These are phyloP conservation scores for Sporothrix inflata DNA, from an alignment of 2,329 filamentous ascomycete genomes.

Conservation along the genomic window DNA sequence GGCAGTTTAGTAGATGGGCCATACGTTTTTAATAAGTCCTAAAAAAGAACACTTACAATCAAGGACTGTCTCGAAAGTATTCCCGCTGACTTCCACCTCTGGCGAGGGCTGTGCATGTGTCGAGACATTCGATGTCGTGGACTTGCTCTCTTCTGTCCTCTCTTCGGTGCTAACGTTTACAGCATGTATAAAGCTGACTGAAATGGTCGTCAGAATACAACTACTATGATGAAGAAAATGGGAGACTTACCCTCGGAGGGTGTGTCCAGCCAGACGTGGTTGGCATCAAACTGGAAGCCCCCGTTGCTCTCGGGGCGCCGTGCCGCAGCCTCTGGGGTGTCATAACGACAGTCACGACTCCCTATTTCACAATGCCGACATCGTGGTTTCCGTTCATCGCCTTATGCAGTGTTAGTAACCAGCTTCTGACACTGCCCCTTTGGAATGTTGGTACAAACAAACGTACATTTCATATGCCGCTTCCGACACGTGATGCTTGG, in stretches of 20 bases:
- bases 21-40: neutral
- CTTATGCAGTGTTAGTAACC: neutral
- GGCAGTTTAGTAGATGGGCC: neutral
- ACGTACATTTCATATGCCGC: constrained; percentile 19
- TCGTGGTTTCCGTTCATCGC: neutral
- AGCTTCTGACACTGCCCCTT: neutral
- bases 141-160: neutral
- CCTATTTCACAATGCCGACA: neutral
- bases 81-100: neutral
- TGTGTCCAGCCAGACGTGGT: constrained; percentile 13
- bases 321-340: neutral
- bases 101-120: neutral
- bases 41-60: neutral
- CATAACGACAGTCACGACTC: neutral
- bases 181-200: neutral
- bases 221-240: neutral
- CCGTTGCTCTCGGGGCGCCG: constrained; percentile 1
- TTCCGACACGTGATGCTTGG: constrained; percentile 6
- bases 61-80: neutral
- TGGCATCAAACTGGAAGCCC: constrained; percentile 14
- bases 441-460: neutral
- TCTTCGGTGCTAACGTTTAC: neutral
- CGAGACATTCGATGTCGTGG: neutral
- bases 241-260: constrained; percentile 3
- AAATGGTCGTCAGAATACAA: neutral